These are phyloP conservation scores for Jatropha curcas DNA, from an alignment of 345 rosid species.

Conservation along the genomic window DNA sequence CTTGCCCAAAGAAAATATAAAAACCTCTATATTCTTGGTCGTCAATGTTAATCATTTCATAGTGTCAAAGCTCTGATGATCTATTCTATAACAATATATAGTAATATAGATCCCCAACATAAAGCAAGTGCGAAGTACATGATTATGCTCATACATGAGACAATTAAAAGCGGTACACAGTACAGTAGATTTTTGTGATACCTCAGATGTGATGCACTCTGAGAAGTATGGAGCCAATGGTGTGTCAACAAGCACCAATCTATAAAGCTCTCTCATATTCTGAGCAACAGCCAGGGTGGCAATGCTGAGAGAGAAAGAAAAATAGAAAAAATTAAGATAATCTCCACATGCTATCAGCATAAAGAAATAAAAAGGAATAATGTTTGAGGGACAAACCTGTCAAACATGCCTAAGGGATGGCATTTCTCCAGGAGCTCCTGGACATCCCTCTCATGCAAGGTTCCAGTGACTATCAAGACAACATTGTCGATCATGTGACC, in stretches of 20 bases:
- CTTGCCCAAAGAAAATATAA: not conserved
- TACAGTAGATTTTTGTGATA: no score
- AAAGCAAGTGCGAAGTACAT: not conserved
- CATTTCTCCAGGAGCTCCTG: constrained; percentile 95
- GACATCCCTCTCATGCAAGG: constrained; percentile 98
- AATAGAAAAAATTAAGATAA: constrained; percentile 6
- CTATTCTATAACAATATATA: not conserved
- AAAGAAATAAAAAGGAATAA: not conserved
- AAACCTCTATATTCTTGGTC: not conserved
- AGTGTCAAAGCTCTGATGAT: not conserved
- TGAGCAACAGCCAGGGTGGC: constrained; percentile 99
- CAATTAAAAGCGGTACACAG: not conserved
- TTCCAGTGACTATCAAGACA: constrained; percentile 96
- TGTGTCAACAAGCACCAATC: constrained; percentile 98
- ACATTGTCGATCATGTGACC: constrained; percentile 99
- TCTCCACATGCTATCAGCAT: not conserved
- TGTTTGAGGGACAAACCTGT: constrained; percentile 54
- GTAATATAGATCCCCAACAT: not conserved
- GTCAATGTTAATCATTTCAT: not conserved
- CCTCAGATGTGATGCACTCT: constrained; percentile 98
- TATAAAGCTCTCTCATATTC: constrained; percentile 95
- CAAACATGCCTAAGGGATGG: constrained; percentile 99
- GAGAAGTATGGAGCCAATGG: constrained; percentile 98
- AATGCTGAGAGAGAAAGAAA: constrained; percentile 50
- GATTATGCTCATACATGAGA: not conserved